Percentiles rank a stretch among this genome's conserved stretches.
These are phyloP conservation scores for Galerina sulciceps DNA, from an alignment of 768 basidiomycete species.

Conservation along the genomic window DNA sequence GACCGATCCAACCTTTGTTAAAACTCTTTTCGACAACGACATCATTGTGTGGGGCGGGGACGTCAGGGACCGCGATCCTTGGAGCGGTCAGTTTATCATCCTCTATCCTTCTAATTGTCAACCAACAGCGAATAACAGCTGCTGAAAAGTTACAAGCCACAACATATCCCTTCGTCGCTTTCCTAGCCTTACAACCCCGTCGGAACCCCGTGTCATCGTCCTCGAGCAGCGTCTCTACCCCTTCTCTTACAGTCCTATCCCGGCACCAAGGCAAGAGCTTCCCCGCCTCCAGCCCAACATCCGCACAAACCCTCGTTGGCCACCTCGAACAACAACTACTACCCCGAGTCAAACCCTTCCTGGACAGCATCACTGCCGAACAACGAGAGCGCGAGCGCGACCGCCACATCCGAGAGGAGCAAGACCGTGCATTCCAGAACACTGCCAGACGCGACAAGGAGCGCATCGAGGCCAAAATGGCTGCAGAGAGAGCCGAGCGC, in stretches of 20 bases:
- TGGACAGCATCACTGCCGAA: slow-evolving; percentile 61
- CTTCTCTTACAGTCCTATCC: slow-evolving; percentile 80
- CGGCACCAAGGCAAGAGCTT: slow-evolving; percentile 75
- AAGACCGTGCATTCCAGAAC: slow-evolving; percentile 79
- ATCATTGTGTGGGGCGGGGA: slow-evolving; percentile 94
- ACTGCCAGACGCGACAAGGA: slow-evolving; percentile 70
- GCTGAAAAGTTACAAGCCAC: slow-evolving; percentile 66
- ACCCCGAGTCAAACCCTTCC: slow-evolving; percentile 80
- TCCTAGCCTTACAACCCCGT: slow-evolving; percentile 84
- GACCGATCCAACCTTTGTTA: slow-evolving; percentile 72
- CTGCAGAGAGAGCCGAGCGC: slow-evolving; percentile 36
- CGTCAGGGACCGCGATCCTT: slow-evolving; percentile 80
- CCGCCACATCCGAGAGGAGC: slow-evolving; percentile 73
- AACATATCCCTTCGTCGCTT: slow-evolving; percentile 92
- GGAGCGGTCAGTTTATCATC: slow-evolving; percentile 52
- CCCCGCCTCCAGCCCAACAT: slow-evolving; percentile 53
- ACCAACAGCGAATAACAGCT: neutral
- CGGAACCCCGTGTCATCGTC: slow-evolving; percentile 45
- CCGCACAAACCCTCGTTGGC: slow-evolving; percentile 60
- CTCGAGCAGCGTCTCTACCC: slow-evolving; percentile 34
- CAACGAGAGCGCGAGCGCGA: slow-evolving; percentile 55
- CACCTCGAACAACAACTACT: slow-evolving; percentile 77
- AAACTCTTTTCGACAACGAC: slow-evolving; percentile 70
- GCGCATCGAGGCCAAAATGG: slow-evolving; percentile 60
- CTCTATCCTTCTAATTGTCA: slow-evolving; percentile 3